phyloP scores from a whole-genome alignment of 1,284 basidiomycete genomes.

The Cerioporus squamosus region DNA sequence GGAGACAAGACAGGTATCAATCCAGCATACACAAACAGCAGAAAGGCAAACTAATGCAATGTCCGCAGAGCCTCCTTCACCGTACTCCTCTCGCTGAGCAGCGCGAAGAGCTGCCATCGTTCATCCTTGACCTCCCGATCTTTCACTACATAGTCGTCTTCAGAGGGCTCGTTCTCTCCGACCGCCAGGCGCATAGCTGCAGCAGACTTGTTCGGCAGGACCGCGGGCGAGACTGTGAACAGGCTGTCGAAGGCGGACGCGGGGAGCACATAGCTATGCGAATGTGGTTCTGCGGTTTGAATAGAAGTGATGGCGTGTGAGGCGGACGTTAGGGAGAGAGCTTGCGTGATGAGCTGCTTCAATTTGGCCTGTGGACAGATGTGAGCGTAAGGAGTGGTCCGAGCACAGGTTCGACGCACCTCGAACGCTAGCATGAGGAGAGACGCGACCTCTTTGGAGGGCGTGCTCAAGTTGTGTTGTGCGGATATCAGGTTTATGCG shows the following conservation, averaged over 20 bases:
- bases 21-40: not conserved
- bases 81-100: constrained; percentile 74
- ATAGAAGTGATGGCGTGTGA: constrained; percentile 80
- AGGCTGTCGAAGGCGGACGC: constrained; percentile 74
- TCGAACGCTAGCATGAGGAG: constrained; percentile 80
- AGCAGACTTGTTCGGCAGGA: constrained; percentile 75
- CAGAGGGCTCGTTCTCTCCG: constrained; percentile 59
- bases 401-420: constrained; percentile 41
- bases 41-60: constrained; percentile 14
- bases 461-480: constrained; percentile 69
- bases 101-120: constrained; percentile 74
- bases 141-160: constrained; percentile 59
- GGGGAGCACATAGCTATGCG: constrained; percentile 58
- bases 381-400: not conserved
- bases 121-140: constrained; percentile 69
- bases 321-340: constrained; percentile 73
- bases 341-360: constrained; percentile 80
- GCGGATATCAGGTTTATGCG: constrained; percentile 80
- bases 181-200: constrained; percentile 70
- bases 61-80: constrained; percentile 63
- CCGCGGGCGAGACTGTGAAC: constrained; percentile 77
- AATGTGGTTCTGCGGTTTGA: constrained; percentile 56
- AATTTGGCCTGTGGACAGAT: constrained; percentile 63
- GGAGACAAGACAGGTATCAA: not conserved
- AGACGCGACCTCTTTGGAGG: constrained; percentile 63